phyloP scores from a whole-genome alignment of 164 flowering plant genomes.

The Aristolochia contorta region DNA sequence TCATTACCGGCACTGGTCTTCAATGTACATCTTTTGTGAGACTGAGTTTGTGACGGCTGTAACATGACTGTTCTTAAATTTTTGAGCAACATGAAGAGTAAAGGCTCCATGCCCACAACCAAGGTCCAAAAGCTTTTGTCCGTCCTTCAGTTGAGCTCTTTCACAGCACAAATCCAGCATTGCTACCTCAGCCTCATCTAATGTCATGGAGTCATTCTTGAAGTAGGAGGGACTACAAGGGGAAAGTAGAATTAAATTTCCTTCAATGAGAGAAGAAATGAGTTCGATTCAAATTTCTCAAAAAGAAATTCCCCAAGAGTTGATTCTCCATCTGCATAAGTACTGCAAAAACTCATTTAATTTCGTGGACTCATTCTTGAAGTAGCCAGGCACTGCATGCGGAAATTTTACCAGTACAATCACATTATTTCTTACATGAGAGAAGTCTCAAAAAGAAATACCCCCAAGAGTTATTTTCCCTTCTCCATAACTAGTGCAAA shows the following conservation, averaged over 20 bases:
- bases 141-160: constrained; percentile 9
- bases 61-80: constrained; percentile 5
- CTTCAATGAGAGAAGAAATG: no score
- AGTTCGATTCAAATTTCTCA: no score
- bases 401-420: no score
- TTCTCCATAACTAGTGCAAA: no score
- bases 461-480: no score
- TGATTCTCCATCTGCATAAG: no score
- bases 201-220: constrained; percentile 5
- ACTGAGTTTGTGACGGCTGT: neutral
- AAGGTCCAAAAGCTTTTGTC: constrained; percentile 6
- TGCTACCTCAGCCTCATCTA: constrained; percentile 11
- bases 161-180: constrained; percentile 11
- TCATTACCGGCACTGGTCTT: neutral
- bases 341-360: no score
- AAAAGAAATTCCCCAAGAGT: no score
- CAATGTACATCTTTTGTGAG: neutral
- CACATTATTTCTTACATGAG: no score
- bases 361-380: constrained; percentile 4
- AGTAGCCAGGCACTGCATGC: constrained; percentile 1
- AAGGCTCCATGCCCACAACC: constrained; percentile 12
- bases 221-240: constrained; percentile 1
- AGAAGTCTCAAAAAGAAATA: no score
- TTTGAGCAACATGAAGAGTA: constrained; percentile 5
- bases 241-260: no score